These are phyloP conservation scores for Mucor irregularis DNA, from an alignment of 371 early-diverging fungal genomes.

Conservation along the genomic window DNA sequence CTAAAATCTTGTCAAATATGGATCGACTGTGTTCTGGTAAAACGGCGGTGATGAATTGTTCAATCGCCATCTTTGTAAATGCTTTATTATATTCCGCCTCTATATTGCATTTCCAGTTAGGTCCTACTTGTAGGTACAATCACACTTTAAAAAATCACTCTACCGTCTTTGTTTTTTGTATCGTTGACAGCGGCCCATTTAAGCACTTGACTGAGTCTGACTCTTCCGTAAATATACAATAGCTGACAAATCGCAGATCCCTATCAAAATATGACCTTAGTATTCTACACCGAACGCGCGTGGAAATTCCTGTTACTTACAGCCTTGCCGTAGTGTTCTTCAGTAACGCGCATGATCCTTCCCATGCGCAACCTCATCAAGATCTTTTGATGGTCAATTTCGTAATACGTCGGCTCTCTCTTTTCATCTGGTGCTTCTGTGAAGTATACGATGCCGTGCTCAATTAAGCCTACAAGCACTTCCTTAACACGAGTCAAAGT, in stretches of 20 bases:
- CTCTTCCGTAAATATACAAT: constrained; percentile 30
- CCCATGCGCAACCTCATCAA: constrained; percentile 69
- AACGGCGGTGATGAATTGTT: constrained; percentile 62
- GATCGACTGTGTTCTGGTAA: constrained; percentile 62
- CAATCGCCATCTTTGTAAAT: constrained; percentile 62
- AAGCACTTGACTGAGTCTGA: constrained; percentile 26
- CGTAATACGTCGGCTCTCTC: constrained; percentile 64
- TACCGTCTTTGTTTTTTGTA: constrained; percentile 27
- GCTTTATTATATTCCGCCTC: constrained; percentile 37
- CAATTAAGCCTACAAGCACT: constrained; percentile 31
- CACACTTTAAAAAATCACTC: not conserved
- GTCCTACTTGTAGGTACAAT: not conserved
- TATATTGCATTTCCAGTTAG: no score
- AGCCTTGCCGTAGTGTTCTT: constrained; percentile 65
- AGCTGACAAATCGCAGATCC: constrained; percentile 22
- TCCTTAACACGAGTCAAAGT: constrained; percentile 31
- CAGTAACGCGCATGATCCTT: constrained; percentile 56
- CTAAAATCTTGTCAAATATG: constrained; percentile 56
- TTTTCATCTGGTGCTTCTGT: constrained; percentile 39
- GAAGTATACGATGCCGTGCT: constrained; percentile 34
- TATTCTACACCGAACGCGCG: not conserved
- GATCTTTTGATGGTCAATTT: constrained; percentile 49
- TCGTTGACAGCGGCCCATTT: constrained; percentile 28
- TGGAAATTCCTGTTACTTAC: constrained; percentile 32
- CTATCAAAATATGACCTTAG: not conserved